These are phyloP conservation scores for Exutisphaerella laricina DNA, from an alignment of 2,329 filamentous ascomycete genomes.

Conservation along the genomic window DNA sequence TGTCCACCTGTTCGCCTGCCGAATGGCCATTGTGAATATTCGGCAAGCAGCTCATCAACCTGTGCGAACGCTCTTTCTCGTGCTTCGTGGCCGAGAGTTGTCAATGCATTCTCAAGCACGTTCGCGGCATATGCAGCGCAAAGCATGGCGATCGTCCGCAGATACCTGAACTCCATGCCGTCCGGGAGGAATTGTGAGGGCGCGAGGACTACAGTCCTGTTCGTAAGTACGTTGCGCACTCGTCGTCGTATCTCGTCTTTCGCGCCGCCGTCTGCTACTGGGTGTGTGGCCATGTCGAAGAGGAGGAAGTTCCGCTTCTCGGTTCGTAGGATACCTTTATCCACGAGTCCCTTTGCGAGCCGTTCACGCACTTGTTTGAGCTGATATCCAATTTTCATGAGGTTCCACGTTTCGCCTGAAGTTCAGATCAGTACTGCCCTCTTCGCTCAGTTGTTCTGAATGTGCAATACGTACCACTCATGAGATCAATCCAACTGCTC, in stretches of 20 bases:
- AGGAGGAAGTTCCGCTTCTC: slow-evolving; percentile 99
- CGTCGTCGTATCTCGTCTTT: slow-evolving; percentile 96
- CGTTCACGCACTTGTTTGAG: slow-evolving; percentile 98
- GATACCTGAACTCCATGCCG: slow-evolving; percentile 86
- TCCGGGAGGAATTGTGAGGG: slow-evolving; percentile 86
- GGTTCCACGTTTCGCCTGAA: slow-evolving; percentile 95
- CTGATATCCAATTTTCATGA: slow-evolving; percentile 99
- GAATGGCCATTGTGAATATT: slow-evolving; percentile 98
- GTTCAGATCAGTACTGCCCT: slow-evolving; percentile 6
- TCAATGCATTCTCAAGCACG: slow-evolving; percentile 94
- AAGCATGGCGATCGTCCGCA: slow-evolving; percentile 90
- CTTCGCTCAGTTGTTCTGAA: neutral
- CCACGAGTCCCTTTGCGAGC: slow-evolving; percentile 91
- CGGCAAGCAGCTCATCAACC: slow-evolving; percentile 89
- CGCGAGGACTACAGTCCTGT: slow-evolving; percentile 86
- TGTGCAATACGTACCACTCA: slow-evolving; percentile 72
- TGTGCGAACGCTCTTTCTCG: slow-evolving; percentile 92
- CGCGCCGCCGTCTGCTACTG: slow-evolving; percentile 89
- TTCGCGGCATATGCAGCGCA: slow-evolving; percentile 98
- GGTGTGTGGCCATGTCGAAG: slow-evolving; percentile 99
- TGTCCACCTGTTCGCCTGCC: slow-evolving; percentile 65
- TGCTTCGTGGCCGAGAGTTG: slow-evolving; percentile 87
- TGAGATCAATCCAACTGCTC: slow-evolving; percentile 96
- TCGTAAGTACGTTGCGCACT: slow-evolving; percentile 86
- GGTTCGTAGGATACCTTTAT: slow-evolving; percentile 96